A percentile compares a stretch with the other conserved stretches of the same genome.
These are phyloP conservation scores for Mortierella sp. DNA, from an alignment of 371 early-diverging fungal genomes.

Conservation along the genomic window DNA sequence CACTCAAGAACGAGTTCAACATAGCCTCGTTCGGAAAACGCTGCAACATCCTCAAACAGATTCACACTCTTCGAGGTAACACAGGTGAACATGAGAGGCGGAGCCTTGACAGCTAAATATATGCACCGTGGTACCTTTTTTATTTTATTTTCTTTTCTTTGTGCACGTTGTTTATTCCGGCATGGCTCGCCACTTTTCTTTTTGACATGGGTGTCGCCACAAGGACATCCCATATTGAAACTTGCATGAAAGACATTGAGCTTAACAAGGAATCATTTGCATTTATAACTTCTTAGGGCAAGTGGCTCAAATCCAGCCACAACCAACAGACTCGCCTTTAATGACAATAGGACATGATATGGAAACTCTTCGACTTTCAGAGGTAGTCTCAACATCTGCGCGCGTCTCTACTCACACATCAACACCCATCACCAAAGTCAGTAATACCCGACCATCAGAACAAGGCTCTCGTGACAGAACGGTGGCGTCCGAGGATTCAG, in stretches of 20 bases:
- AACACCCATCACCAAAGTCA: background rate
- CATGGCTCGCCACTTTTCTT: background rate
- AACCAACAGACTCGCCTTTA: background rate
- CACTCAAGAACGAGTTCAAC: conserved; percentile 34
- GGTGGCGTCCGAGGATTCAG: background rate
- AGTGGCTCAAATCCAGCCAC: background rate
- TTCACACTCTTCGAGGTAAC: conserved; percentile 31
- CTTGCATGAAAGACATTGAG: background rate
- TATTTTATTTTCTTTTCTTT: background rate
- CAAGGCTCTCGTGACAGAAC: background rate
- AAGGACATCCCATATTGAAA: background rate
- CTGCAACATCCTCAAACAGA: conserved; percentile 28
- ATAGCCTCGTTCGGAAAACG: conserved; percentile 38
- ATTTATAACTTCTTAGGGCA: background rate
- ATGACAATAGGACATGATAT: background rate
- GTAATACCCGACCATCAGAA: background rate
- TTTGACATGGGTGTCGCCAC: background rate
- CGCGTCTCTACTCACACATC: background rate
- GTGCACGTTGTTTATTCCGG: background rate
- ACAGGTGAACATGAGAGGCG: background rate
- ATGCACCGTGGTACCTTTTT: background rate
- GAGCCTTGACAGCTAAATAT: background rate
- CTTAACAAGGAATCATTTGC: background rate
- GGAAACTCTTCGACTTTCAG: background rate
- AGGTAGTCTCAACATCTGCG: background rate